These are phyloP conservation scores for Exophiala alcalophila DNA, from an alignment of 2,329 filamentous ascomycete genomes.

Conservation along the genomic window DNA sequence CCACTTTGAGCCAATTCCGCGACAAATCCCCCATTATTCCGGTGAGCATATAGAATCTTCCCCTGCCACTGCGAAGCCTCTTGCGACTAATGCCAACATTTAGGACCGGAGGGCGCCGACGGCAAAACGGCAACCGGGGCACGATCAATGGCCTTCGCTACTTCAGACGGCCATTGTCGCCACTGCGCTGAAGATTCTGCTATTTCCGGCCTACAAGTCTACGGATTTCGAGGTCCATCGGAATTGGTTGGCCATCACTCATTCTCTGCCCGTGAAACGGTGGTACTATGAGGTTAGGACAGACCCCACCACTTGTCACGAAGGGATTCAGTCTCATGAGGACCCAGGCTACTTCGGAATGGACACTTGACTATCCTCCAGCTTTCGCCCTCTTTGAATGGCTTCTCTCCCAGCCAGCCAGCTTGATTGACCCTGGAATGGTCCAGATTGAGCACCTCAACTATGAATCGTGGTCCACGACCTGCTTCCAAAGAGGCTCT, in stretches of 20 bases:
- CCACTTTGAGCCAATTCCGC: slow-evolving; percentile 26
- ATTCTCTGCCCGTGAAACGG: slow-evolving; percentile 78
- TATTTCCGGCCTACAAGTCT: slow-evolving; percentile 96
- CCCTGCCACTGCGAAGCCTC: neutral
- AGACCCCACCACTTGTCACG: too few species aligned
- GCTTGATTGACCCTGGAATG: slow-evolving; percentile 75
- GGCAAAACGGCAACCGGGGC: slow-evolving; percentile 2
- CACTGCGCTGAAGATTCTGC: slow-evolving; percentile 82
- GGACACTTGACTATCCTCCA: slow-evolving; percentile 97
- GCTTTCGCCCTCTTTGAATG: slow-evolving; percentile 99
- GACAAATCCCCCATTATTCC: slow-evolving; percentile 22
- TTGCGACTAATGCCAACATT: slow-evolving; percentile 5
- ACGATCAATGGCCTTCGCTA: slow-evolving; percentile 62
- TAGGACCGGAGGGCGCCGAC: slow-evolving; percentile 18
- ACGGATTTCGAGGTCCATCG: slow-evolving; percentile 99
- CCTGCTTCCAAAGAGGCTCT: slow-evolving; percentile 88
- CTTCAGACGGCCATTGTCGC: slow-evolving; percentile 82
- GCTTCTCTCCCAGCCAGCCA: slow-evolving; percentile 77
- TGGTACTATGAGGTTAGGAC: slow-evolving; percentile 82
- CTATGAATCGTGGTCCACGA: slow-evolving; percentile 88
- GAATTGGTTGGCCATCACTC: slow-evolving; percentile 96
- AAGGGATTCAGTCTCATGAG: too few species aligned
- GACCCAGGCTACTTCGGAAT: slow-evolving; percentile 84
- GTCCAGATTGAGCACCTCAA: slow-evolving; percentile 74
- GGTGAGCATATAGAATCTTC: slow-evolving; percentile 10